Base-by-base conservation (phyloP, 352 stramenopile species). In the Nothophytophthora sp. region DNA sequence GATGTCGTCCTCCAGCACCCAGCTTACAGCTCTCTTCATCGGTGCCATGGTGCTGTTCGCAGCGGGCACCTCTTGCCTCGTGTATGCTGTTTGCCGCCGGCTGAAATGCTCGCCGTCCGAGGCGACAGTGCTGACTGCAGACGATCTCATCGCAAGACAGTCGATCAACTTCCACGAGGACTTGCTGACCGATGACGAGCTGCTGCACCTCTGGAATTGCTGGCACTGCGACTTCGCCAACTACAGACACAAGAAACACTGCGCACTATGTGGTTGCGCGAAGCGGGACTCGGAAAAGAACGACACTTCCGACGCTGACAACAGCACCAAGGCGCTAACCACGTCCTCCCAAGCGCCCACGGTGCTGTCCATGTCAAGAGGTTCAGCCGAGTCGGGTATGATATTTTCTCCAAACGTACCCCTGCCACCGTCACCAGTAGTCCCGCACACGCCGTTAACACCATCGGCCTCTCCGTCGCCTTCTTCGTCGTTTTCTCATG, bases 181-280 rank as follows among this genome's bases (percentile, higher is more conserved):
- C 36, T 33, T 85, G 28, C 43, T 85, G 22, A 65, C 65, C 30
- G 65, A 78, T n/a, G 69, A 85, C 24, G 73, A 85, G 49, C 50
- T 82, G 12, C 40, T 65, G 42, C 64, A 66, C 0, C 69, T 85
- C 5, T 85, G 73, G 70, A 72, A 71, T 34, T 85, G 73, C 41
- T 67, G 63, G 41, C 63, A 71, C 38, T 85, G 73, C 43, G 67
- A 81, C 41, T 85, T 85, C 39, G 70, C 67, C 50, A 85, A 85
- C 62, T 85, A 82, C 55, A 68, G 80, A 40, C 61, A 78, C 42
- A 81, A 82, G 54, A 70, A 39, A 3, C 55, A 70, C 25, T 85
- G 70, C 36, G 68, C 73, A 16, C 43, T 85, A 22, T 85, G 73
- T 30, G 66, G 71, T 10, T 54, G 72, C 23, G 43, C 72, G 33